Evolutionary conservation across 1,284 basidiomycete species (phyloP).

Genomic region (Xerocomus nothofagi): DNA sequence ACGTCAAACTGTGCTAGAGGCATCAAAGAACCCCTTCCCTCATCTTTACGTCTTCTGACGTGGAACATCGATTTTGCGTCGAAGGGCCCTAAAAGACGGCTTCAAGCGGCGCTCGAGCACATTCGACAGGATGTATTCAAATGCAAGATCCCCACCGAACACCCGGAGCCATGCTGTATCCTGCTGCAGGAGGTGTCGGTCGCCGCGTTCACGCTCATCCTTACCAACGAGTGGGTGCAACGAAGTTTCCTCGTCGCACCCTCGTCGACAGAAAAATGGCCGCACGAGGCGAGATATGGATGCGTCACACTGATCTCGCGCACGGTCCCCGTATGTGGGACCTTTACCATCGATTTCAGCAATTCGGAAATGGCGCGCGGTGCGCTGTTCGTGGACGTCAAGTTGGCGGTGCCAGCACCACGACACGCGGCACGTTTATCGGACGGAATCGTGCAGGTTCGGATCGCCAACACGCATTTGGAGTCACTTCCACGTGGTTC

Average conservation of each 20-base stretch:
- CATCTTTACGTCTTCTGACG: constrained; percentile 51
- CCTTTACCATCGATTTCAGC: constrained; percentile 50
- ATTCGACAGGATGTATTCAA: constrained; percentile 51
- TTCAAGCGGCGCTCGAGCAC: constrained; percentile 50
- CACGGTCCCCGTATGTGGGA: constrained; percentile 46
- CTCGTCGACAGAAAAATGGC: constrained; percentile 53
- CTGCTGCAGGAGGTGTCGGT: constrained; percentile 64
- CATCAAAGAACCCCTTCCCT: constrained; percentile 39
- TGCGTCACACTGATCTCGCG: constrained; percentile 65
- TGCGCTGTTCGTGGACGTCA: constrained; percentile 58
- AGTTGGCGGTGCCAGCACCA: constrained; percentile 40
- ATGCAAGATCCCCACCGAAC: constrained; percentile 38
- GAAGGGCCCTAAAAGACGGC: constrained; percentile 40
- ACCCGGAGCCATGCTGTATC: constrained; percentile 57
- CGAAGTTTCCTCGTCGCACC: constrained; percentile 58
- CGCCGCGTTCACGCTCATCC: constrained; percentile 45
- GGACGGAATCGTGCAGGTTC: constrained; percentile 44
- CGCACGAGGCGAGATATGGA: constrained; percentile 47
- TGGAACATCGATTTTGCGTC: constrained; percentile 66
- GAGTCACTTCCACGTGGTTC: constrained; percentile 55
- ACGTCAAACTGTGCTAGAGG: constrained; percentile 36
- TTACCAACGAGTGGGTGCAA: constrained; percentile 59
- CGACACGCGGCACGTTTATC: constrained; percentile 28
- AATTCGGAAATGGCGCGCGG: constrained; percentile 50
- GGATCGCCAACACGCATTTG: constrained; percentile 69